Conservation (phyloP, 2,329 filamentous ascomycete genomes). For the Beauveria pseudobassiana region DNA sequence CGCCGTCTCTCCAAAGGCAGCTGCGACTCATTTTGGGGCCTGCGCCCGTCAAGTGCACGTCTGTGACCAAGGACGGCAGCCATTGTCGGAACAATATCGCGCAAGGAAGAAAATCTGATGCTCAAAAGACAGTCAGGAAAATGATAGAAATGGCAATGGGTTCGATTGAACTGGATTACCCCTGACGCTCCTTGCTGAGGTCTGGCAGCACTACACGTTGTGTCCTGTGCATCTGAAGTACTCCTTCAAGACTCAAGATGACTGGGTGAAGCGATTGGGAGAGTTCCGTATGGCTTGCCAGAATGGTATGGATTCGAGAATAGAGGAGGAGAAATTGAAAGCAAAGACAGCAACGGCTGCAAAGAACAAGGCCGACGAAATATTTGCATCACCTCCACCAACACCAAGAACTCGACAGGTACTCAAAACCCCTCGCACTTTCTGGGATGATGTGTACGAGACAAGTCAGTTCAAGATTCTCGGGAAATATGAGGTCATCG, state of each 20-base stretch:
- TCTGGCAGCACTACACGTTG: neutral
- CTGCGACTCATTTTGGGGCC: neutral
- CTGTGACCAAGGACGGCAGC: neutral
- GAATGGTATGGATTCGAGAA: neutral
- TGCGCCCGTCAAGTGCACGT: neutral
- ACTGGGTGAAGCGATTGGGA: neutral
- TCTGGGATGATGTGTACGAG: neutral
- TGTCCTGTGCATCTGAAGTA: neutral
- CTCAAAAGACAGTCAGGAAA: neutral
- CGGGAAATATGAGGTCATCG: neutral
- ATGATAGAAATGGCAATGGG: neutral
- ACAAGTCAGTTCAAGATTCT: neutral
- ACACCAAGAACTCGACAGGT: neutral
- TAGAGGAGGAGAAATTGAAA: neutral
- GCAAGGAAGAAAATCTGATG: neutral
- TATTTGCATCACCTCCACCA: neutral
- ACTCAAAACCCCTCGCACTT: neutral
- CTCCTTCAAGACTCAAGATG: neutral
- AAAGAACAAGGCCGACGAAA: neutral
- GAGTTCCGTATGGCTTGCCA: neutral
- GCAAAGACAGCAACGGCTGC: neutral
- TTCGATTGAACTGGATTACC: neutral
- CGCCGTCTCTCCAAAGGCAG: neutral
- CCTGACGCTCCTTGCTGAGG: neutral
- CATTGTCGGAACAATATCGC: neutral